Percentiles rank a stretch among this genome's conserved stretches.
These are phyloP conservation scores for Phytophthora tubulina DNA, from an alignment of 352 stramenopile species.

Conservation along the genomic window DNA sequence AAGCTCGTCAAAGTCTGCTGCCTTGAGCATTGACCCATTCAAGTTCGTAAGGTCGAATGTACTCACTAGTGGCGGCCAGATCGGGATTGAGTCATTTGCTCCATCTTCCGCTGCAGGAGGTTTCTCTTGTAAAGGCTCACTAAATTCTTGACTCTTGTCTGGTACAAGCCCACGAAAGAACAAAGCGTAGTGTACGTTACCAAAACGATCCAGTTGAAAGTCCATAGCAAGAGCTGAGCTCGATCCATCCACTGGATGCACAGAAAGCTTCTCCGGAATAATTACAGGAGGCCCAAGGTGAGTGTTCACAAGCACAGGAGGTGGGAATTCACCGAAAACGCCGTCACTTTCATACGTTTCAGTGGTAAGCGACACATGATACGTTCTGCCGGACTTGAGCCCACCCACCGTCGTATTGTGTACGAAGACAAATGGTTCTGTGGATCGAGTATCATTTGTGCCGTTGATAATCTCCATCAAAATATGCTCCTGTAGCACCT, in stretches of 20 bases:
- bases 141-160: slow-evolving; percentile 45
- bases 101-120: slow-evolving; percentile 2
- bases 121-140: neutral
- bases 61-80: slow-evolving; percentile 64
- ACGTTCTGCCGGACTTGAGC: slow-evolving; percentile 61
- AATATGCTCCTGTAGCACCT: slow-evolving; percentile 51
- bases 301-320: slow-evolving; percentile 74
- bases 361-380: slow-evolving; percentile 83
- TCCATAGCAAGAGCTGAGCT: slow-evolving; percentile 63
- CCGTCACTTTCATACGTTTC: slow-evolving; percentile 68
- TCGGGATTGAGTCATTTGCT: slow-evolving; percentile 25
- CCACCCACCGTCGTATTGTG: slow-evolving; percentile 61
- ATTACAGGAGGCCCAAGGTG: slow-evolving; percentile 61
- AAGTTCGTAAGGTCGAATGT: slow-evolving; percentile 54
- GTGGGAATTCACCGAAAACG: slow-evolving; percentile 80
- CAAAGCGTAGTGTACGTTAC: slow-evolving; percentile 79
- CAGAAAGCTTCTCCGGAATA: slow-evolving; percentile 36
- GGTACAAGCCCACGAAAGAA: slow-evolving; percentile 70
- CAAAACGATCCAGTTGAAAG: slow-evolving; percentile 66
- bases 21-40: slow-evolving; percentile 62
- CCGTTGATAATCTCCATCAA: slow-evolving; percentile 77
- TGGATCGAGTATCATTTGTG: slow-evolving; percentile 73
- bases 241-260: slow-evolving; percentile 50
- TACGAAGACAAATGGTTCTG: slow-evolving; percentile 67
- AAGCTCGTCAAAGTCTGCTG: slow-evolving; percentile 61